Conservation (phyloP, 495 filamentous ascomycete genomes). For the Ramalina intermedia region DNA sequence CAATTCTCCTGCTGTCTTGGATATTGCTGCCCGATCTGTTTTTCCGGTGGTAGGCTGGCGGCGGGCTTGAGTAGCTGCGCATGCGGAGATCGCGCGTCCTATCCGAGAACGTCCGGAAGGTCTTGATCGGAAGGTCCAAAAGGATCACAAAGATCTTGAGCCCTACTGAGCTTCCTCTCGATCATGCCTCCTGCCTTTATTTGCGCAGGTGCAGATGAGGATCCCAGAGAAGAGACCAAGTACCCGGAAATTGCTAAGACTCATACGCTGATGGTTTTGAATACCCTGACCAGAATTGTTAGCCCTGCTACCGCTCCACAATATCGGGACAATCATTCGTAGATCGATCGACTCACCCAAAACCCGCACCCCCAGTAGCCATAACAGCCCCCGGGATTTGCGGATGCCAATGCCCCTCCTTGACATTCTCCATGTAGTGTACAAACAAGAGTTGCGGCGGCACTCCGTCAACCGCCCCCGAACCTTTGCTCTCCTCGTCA, state of each 20-base stretch:
- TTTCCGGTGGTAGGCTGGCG: no score
- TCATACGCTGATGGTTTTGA: constrained; percentile 43
- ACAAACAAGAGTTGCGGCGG: constrained; percentile 92
- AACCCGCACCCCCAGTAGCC: constrained; percentile 76
- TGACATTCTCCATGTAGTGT: constrained; percentile 85
- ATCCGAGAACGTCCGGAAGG: no score
- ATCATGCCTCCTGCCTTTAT: no score
- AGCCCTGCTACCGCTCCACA: constrained; percentile 1
- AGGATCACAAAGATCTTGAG: no score
- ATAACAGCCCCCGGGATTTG: constrained; percentile 88
- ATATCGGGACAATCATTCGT: not conserved
- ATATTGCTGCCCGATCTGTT: no score
- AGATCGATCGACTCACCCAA: constrained; percentile 38
- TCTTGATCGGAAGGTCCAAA: no score
- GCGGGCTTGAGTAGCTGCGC: no score
- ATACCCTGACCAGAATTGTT: constrained; percentile 25
- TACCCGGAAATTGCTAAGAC: not conserved
- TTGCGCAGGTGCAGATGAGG: no score
- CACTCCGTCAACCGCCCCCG: constrained; percentile 73
- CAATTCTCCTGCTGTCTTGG: no score
- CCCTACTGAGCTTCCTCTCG: no score
- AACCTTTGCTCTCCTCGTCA: constrained; percentile 86
- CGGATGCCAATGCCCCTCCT: constrained; percentile 93
- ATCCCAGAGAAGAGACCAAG: not conserved
- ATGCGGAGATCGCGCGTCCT: no score